These are phyloP conservation scores for Aspergillus carbonarius DNA, from an alignment of 2,329 filamentous ascomycete species.

Conservation along the genomic window DNA sequence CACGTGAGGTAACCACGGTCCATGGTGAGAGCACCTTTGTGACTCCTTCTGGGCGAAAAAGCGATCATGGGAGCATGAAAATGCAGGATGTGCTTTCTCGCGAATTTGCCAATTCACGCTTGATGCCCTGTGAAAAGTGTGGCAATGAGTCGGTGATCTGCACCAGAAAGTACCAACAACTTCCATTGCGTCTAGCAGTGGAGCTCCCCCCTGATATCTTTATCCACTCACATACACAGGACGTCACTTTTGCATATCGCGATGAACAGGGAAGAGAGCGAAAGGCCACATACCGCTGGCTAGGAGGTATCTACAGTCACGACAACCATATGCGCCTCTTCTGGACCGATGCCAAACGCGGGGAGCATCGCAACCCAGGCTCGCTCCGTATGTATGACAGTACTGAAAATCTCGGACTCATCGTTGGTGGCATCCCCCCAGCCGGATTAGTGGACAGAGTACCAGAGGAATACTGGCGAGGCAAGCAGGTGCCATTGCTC, in stretches of 20 bases:
- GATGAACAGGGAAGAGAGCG: constrained; percentile 15
- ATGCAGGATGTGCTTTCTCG: constrained; percentile 23
- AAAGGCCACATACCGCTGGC: constrained; percentile 35
- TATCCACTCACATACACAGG: constrained; percentile 25
- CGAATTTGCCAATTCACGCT: constrained; percentile 9
- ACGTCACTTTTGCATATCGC: constrained; percentile 26
- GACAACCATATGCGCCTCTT: constrained; percentile 26
- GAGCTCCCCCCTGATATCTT: constrained; percentile 11
- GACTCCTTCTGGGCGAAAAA: not conserved
- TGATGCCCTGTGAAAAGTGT: constrained; percentile 12
- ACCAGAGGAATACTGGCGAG: constrained; percentile 25
- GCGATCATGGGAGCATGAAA: constrained; percentile 12
- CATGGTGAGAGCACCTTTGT: not conserved
- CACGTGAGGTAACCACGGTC: not conserved
- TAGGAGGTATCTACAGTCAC: constrained; percentile 38
- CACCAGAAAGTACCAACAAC: constrained; percentile 17
- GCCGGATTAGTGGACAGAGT: constrained; percentile 20
- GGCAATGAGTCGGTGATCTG: not conserved
- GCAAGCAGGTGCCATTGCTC: constrained; percentile 25
- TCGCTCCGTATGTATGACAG: constrained; percentile 35
- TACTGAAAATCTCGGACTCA: constrained; percentile 22
- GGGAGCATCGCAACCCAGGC: constrained; percentile 21
- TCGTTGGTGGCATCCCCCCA: constrained; percentile 26
- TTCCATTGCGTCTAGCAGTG: constrained; percentile 35
- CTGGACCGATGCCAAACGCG: constrained; percentile 32